Base-by-base conservation (phyloP, 1,284 basidiomycete genomes). In the Fomitopsis palustris region DNA sequence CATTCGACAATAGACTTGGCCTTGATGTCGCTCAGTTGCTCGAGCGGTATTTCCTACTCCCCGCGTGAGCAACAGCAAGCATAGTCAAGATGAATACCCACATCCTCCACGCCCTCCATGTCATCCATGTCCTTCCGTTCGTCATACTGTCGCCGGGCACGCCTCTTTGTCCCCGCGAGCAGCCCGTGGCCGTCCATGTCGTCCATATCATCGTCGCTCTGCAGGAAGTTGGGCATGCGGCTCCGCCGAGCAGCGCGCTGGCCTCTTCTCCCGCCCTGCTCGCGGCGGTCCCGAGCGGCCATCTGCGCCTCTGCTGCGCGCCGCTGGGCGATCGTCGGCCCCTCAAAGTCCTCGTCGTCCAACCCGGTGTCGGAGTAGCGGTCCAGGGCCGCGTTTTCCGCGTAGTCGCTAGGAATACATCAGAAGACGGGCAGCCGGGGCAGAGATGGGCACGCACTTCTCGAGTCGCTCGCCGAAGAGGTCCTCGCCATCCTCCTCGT, bases 21-120 rank as follows among this genome's bases (percentile, higher is more conserved):
- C 73, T 98, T 98, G 80, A 99, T 93, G 70, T 99, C 96, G 64
- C 93, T 93, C 14, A 99, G 80, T 77, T 99, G 95, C 72, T 99
- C 96, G 51, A 98, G 23, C 39, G 57, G 65, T 53, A 52, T 31
- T 25, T 52, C 33, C 38, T 57, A 35, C 21, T 8, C n/a, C 1
- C 4, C 12, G 31, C 62, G 43, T 27, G 23, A 54, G 7, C 55
- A 51, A 62, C 31, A 37, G 9, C 12, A 19, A 7, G 47, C 23
- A 23, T 21, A 19, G 27, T 35, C n/a, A 38, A 31, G 39, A 23
- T 4, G 8, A 60, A 37, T 12, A 75, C 86, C 63, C 65, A 92
- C 91, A 67, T 92, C 92, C 55, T 95, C 93, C 9, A 90, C 74
- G 29, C 91, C 93, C 55, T 92, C 92, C 65, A 92, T 78, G 74